phyloP scores from a whole-genome alignment of 139 green algal species.

The Astrephomene gubernaculifera region DNA sequence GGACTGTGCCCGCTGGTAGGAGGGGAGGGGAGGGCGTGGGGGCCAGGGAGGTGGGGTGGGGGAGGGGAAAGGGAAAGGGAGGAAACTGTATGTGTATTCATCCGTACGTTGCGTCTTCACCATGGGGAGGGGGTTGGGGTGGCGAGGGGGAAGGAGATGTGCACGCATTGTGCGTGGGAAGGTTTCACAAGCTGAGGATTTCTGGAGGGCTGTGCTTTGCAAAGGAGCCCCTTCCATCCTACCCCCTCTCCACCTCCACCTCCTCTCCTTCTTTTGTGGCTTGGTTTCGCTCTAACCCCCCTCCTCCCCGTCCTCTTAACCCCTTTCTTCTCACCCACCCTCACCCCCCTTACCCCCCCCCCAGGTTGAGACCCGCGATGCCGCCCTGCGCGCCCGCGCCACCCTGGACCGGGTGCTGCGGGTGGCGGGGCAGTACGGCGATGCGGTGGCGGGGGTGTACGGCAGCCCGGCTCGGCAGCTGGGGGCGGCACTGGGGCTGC shows the following conservation, averaged over 20 bases:
- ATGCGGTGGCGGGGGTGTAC: conserved; percentile 76
- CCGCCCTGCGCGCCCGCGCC: conserved; percentile 70
- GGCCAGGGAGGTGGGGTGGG: too few species aligned
- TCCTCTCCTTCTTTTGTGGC: too few species aligned
- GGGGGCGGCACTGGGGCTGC: conserved; percentile 82
- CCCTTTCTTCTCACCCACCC: neutral
- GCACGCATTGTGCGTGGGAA: too few species aligned
- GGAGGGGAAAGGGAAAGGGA: neutral
- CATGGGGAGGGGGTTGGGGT: too few species aligned
- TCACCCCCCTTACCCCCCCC: neutral
- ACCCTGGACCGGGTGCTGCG: conserved; percentile 86
- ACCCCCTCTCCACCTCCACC: too few species aligned
- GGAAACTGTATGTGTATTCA: neutral
- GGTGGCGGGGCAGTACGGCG: conserved; percentile 82
- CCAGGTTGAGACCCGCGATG: conserved; percentile 39
- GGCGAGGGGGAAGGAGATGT: too few species aligned
- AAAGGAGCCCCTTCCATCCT: too few species aligned
- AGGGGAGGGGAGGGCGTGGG: neutral
- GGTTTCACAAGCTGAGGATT: too few species aligned
- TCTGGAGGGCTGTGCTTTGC: too few species aligned
- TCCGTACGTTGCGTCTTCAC: too few species aligned
- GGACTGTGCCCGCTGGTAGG: conserved; percentile 35
- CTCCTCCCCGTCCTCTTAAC: neutral
- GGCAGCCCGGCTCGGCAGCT: conserved; percentile 61
- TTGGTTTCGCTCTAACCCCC: too few species aligned